phyloP scores from a whole-genome alignment of 352 stramenopile species.

The Achlya hypogyna region DNA sequence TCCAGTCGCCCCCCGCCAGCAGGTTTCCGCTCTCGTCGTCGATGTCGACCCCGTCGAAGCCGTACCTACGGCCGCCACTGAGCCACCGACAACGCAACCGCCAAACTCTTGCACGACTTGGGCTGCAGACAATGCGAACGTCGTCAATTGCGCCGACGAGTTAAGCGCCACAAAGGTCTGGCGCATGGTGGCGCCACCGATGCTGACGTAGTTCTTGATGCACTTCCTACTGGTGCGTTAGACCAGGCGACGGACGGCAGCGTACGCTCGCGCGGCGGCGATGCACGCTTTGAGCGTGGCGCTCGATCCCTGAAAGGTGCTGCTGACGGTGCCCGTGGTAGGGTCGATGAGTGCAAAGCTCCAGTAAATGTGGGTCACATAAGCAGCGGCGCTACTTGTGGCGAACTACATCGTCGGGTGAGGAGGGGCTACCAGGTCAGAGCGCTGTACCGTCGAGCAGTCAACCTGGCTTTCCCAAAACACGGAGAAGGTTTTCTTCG shows the following conservation, averaged over 20 bases:
- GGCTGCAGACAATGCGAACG: constrained; percentile 44
- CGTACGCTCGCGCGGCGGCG: constrained; percentile 32
- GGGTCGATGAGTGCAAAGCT: constrained; percentile 61
- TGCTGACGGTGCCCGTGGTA: constrained; percentile 28
- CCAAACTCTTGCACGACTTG: constrained; percentile 42
- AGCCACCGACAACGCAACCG: too few species aligned
- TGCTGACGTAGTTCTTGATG: constrained; percentile 46
- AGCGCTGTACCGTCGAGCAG: constrained; percentile 4
- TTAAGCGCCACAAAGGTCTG: constrained; percentile 38
- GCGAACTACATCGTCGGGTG: too few species aligned
- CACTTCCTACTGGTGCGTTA: constrained; percentile 54
- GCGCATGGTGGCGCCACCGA: constrained; percentile 75
- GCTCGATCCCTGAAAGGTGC: constrained; percentile 52
- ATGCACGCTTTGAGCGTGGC: constrained; percentile 46
- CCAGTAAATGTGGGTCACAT: constrained; percentile 66
- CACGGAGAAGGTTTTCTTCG: constrained; percentile 15
- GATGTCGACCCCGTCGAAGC: constrained; percentile 60
- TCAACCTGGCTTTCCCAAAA: constrained; percentile 15
- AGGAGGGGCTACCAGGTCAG: too few species aligned
- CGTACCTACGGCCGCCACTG: constrained; percentile 4
- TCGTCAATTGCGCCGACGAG: constrained; percentile 25
- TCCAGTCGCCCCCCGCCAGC: constrained; percentile 41
- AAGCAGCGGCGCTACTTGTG: background rate
- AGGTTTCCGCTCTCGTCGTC: constrained; percentile 48
- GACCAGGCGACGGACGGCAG: too few species aligned